phyloP scores from a whole-genome alignment of 164 flowering plant species.

The Echeveria elegans region DNA sequence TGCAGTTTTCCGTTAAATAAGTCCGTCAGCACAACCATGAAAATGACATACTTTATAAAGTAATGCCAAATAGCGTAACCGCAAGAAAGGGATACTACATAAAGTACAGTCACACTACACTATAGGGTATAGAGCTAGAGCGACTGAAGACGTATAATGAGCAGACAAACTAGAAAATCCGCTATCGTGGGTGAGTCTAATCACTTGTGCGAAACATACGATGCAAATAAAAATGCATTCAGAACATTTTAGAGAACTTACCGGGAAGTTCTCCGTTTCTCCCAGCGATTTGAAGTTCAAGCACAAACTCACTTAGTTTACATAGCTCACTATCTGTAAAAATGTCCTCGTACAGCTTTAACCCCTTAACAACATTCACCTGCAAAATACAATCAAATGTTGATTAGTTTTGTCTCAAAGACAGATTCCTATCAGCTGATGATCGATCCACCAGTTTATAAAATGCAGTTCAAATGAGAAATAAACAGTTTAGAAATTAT shows the following conservation, averaged over 20 bases:
- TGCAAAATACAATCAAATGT: conserved; percentile 19
- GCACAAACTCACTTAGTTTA: conserved; percentile 46
- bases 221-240: neutral
- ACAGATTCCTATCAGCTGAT: neutral
- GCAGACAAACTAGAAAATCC: too few relatives aligned
- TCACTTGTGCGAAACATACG: conserved; percentile 10
- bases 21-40: neutral
- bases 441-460: conserved; percentile 7
- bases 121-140: neutral
- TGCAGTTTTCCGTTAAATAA: conserved; percentile 13
- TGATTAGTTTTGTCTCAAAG: neutral
- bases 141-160: neutral
- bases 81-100: too few relatives aligned
- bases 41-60: neutral
- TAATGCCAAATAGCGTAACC: too few relatives aligned
- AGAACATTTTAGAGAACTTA: conserved; percentile 12
- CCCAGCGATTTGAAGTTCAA: conserved; percentile 67
- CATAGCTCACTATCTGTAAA: conserved; percentile 68
- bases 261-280: conserved; percentile 81
- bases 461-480: neutral
- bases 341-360: conserved; percentile 70
- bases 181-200: too few relatives aligned
- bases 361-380: conserved; percentile 93
- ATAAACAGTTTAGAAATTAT: neutral
- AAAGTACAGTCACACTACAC: neutral